Evolutionary conservation across 179 eudicot genomes (phyloP).

Genomic region (Monotropa hypopitys): DNA sequence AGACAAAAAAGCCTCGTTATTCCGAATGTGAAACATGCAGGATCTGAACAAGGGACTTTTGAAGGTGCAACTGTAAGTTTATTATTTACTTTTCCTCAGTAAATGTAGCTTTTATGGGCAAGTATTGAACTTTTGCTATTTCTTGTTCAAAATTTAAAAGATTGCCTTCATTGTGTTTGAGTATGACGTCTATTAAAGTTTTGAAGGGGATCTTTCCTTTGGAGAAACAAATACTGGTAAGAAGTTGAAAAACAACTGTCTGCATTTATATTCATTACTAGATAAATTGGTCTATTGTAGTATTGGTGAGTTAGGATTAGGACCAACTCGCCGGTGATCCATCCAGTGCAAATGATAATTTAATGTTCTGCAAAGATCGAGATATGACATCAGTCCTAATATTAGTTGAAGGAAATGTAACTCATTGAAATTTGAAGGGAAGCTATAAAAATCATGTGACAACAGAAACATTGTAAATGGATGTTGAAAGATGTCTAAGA

Average conservation of each 20-base stretch:
- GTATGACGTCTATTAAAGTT: not conserved
- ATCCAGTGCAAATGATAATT: not conserved
- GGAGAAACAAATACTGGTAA: not conserved
- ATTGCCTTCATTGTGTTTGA: not conserved
- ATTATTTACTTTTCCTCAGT: not conserved
- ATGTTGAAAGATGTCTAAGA: not conserved
- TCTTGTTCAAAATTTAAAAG: not conserved
- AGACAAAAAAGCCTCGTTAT: constrained; percentile 81
- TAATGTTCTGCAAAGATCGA: not conserved
- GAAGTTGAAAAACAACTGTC: not conserved
- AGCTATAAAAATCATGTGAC: not conserved
- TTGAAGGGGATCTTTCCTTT: not conserved
- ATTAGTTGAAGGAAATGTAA: not conserved
- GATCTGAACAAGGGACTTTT: constrained; percentile 89
- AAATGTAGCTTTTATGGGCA: not conserved
- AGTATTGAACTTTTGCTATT: not conserved
- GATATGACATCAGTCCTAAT: not conserved
- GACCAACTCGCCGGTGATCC: not conserved
- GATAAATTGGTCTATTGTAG: not conserved
- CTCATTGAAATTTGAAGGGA: not conserved
- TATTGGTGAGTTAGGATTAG: not conserved
- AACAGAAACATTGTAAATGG: not conserved
- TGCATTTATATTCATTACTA: not conserved
- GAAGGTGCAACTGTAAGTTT: constrained; percentile 99
- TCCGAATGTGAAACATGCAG: constrained; percentile 82